Evolutionary conservation across 1,284 basidiomycete species (phyloP).

Genomic region (Somion occarium): DNA sequence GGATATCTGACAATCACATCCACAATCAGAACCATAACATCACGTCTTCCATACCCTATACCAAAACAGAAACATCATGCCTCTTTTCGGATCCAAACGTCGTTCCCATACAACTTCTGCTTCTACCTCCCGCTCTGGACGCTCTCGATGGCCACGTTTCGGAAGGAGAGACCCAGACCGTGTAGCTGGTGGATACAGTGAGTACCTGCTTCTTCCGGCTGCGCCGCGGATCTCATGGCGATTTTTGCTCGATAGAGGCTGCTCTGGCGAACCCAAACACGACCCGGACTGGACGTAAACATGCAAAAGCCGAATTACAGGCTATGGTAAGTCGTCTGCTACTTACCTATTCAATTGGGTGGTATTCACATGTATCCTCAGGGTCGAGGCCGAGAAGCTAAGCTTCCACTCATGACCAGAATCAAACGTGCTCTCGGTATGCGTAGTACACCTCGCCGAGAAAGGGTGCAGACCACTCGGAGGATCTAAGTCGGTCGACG

Average conservation of each 20-base stretch:
- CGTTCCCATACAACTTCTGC: neutral
- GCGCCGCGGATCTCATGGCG: neutral
- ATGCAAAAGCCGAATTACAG: slow-evolving; percentile 42
- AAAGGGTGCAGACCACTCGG: slow-evolving; percentile 2
- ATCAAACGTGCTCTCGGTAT: slow-evolving; percentile 48
- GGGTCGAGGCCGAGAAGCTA: slow-evolving; percentile 36
- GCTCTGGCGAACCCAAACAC: slow-evolving; percentile 48
- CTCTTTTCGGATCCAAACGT: neutral
- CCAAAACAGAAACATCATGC: no score
- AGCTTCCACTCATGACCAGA: slow-evolving; percentile 47
- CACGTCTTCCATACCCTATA: no score
- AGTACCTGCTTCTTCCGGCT: slow-evolving; percentile 15
- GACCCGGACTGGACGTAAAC: slow-evolving; percentile 36
- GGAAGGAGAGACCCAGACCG: slow-evolving; percentile 37
- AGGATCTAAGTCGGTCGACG: neutral
- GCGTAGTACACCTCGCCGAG: slow-evolving; percentile 35
- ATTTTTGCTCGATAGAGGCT: slow-evolving; percentile 30
- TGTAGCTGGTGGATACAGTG: slow-evolving; percentile 46
- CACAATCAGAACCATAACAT: neutral
- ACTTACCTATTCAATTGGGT: neutral
- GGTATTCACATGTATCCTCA: slow-evolving; percentile 12
- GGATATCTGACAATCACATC: no score
- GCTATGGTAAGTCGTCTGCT: slow-evolving; percentile 34
- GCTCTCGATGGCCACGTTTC: slow-evolving; percentile 1
- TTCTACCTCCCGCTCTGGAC: neutral